Percentiles rank a stretch among this genome's conserved stretches.
phyloP scores from a whole-genome alignment of 2,329 filamentous ascomycete species.

The Colletotrichum echinochloae region DNA sequence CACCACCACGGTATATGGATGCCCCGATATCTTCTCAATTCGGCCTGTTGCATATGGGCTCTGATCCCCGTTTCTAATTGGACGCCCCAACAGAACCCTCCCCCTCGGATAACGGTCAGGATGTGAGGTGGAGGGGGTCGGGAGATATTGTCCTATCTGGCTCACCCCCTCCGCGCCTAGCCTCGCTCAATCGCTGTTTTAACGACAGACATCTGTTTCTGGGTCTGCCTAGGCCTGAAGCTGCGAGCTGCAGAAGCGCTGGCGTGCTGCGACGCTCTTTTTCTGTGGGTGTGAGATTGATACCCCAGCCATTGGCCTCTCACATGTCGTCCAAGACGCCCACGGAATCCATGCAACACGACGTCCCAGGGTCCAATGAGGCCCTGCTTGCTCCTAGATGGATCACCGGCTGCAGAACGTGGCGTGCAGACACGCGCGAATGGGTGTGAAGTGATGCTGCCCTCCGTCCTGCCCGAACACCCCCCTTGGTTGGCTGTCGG shows the following conservation, averaged over 20 bases:
- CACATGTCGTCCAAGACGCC: not conserved
- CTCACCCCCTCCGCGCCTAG: not conserved
- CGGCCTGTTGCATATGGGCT: not conserved
- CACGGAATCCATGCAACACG: constrained; percentile 6
- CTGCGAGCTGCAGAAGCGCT: constrained; percentile 17
- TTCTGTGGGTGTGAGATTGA: constrained; percentile 27
- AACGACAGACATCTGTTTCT: not conserved
- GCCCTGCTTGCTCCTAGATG: constrained; percentile 17
- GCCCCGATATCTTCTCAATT: not conserved
- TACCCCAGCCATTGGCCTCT: constrained; percentile 22
- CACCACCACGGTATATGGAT: not conserved
- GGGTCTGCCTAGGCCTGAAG: not conserved
- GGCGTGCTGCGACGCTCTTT: not conserved
- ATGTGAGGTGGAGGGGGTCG: constrained; percentile 33
- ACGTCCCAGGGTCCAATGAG: constrained; percentile 27
- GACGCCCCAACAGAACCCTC: constrained; percentile 10
- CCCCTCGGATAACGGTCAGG: not conserved
- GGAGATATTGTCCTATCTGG: constrained; percentile 23
- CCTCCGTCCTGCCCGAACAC: not conserved
- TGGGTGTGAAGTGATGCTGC: constrained; percentile 22
- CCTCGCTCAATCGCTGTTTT: not conserved
- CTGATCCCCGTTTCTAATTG: not conserved
- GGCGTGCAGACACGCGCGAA: not conserved
- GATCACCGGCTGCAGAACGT: not conserved
- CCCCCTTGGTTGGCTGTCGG: not conserved